Percentiles rank a stretch among this genome's conserved stretches.
Evolutionary conservation across 2,329 filamentous ascomycete genomes (phyloP).

Genomic region (Aureobasidium sp.): DNA sequence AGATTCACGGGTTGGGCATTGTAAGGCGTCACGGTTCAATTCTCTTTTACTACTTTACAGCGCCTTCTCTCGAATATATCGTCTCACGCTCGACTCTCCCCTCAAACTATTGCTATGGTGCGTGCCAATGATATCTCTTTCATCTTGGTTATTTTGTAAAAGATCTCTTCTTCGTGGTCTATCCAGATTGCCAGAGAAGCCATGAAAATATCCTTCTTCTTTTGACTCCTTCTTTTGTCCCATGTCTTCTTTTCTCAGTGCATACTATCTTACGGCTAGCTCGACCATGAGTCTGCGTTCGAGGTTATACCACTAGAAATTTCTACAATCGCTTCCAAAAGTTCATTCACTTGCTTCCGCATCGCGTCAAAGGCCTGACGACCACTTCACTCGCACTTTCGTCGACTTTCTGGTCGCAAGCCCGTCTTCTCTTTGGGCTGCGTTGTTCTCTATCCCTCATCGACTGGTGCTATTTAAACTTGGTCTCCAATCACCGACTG

Average conservation of each 20-base stretch:
- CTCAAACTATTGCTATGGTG: background rate
- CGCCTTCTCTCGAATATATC: conserved; percentile 3
- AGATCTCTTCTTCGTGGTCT: background rate
- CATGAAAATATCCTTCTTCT: background rate
- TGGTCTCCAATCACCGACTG: too few relatives aligned
- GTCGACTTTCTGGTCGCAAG: background rate
- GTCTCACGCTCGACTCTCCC: background rate
- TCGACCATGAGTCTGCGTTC: background rate
- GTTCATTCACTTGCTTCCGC: background rate
- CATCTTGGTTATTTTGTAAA: background rate
- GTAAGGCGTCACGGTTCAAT: conserved; percentile 8
- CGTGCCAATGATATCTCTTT: background rate
- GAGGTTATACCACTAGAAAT: background rate
- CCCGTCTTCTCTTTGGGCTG: too few relatives aligned
- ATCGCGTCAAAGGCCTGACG: background rate
- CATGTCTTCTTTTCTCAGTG: background rate
- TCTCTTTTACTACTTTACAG: background rate
- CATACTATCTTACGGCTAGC: background rate
- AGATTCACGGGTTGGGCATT: conserved; percentile 7
- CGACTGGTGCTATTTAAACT: background rate
- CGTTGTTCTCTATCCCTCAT: background rate
- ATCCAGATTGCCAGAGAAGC: background rate
- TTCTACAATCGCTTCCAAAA: background rate
- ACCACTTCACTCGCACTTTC: background rate
- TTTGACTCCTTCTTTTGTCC: background rate